Percentiles rank a stretch among this genome's conserved stretches.
These are phyloP conservation scores for Calocera cornea DNA, from an alignment of 768 basidiomycete species.

Conservation along the genomic window DNA sequence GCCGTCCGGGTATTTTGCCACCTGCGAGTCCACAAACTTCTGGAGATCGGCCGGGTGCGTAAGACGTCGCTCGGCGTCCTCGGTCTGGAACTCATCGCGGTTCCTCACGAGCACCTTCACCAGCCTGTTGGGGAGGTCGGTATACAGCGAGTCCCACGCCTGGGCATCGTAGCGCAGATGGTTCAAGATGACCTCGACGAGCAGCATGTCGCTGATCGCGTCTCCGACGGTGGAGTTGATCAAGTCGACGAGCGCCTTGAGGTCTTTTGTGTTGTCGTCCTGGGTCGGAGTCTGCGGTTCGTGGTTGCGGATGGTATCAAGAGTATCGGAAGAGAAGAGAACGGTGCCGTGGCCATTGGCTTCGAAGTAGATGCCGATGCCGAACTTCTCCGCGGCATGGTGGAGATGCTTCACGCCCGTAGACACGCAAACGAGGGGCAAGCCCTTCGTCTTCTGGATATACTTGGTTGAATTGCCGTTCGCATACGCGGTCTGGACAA, in stretches of 20 bases:
- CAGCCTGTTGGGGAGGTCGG: conserved; percentile 85
- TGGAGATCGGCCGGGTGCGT: conserved; percentile 71
- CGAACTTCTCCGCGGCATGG: conserved; percentile 86
- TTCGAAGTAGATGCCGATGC: conserved; percentile 98
- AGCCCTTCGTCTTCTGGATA: conserved; percentile 45
- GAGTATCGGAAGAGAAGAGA: conserved; percentile 69
- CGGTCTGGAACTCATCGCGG: conserved; percentile 71
- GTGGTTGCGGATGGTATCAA: conserved; percentile 44
- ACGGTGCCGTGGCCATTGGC: conserved; percentile 99
- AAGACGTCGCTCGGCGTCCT: conserved; percentile 84
- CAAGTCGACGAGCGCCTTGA: conserved; percentile 62
- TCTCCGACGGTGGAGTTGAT: conserved; percentile 99
- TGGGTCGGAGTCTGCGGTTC: conserved; percentile 74
- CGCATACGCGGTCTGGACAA: conserved; percentile 97
- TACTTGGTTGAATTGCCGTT: conserved; percentile 96
- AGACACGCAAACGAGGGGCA: conserved; percentile 87
- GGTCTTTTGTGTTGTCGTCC: conserved; percentile 59
- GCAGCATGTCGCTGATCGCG: conserved; percentile 86
- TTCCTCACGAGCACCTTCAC: conserved; percentile 85
- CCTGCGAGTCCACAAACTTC: conserved; percentile 64
- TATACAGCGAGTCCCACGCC: conserved; percentile 88
- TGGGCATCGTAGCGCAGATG: conserved; percentile 71
- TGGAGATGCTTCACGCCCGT: conserved; percentile 98
- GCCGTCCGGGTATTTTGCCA: conserved; percentile 64
- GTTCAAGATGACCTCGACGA: conserved; percentile 83